These are phyloP conservation scores for Stagonosporopsis chrysanthemi DNA, from an alignment of 2,329 filamentous ascomycete genomes.

Conservation along the genomic window DNA sequence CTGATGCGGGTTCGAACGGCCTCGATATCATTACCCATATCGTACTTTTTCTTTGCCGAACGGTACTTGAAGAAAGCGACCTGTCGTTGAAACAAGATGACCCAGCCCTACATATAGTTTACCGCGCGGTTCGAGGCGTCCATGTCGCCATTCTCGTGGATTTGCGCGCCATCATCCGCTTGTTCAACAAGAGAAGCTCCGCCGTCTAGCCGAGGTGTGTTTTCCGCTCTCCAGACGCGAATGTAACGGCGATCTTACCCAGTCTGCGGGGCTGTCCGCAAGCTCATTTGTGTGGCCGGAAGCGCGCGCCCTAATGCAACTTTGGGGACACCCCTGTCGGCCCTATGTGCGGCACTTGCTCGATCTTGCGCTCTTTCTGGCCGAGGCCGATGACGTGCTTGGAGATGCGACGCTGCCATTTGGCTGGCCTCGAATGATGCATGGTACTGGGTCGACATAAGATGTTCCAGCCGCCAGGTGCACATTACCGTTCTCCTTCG, in stretches of 20 bases:
- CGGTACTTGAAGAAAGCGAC: not conserved
- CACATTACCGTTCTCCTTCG: not conserved
- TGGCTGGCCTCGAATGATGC: slow-evolving; percentile 3
- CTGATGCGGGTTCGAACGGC: slow-evolving; percentile 28
- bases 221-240: slow-evolving; percentile 6
- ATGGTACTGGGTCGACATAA: slow-evolving; percentile 14
- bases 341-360: slow-evolving; percentile 10
- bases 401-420: not conserved
- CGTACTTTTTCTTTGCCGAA: not conserved
- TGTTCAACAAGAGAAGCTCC: slow-evolving; percentile 24
- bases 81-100: slow-evolving; percentile 1
- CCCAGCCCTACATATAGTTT: slow-evolving; percentile 9
- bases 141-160: slow-evolving; percentile 35
- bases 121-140: slow-evolving; percentile 3
- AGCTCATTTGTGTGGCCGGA: slow-evolving; percentile 10
- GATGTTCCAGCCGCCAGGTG: slow-evolving; percentile 15
- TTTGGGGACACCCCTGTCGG: slow-evolving; percentile 6
- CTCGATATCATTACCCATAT: slow-evolving; percentile 40
- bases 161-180: slow-evolving; percentile 23
- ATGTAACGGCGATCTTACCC: slow-evolving; percentile 4
- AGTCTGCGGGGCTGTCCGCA: slow-evolving; percentile 13
- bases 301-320: slow-evolving; percentile 8
- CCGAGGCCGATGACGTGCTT: slow-evolving; percentile 35
- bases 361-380: slow-evolving; percentile 11
- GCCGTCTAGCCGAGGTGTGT: slow-evolving; percentile 23